Evolutionary conservation across 345 rosid genomes (phyloP), one percentile per base, ranked within the genome.

Genomic region (Barbarea vulgaris): DNA sequence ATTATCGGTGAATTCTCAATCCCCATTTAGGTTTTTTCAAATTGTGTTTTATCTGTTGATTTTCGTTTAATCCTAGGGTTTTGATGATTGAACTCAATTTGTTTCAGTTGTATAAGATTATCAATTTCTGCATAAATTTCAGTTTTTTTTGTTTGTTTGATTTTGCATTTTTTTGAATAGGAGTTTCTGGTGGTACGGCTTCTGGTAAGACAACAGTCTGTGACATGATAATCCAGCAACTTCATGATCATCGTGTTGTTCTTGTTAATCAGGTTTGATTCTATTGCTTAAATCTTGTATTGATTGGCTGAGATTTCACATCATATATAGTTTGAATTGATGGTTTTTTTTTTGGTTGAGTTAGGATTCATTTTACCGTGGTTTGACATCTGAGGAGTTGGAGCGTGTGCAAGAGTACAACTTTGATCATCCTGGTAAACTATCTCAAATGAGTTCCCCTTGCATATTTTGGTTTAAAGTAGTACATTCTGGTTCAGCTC

Each of bases 131-230:
- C 59, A 34, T 50, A 25, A 36, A 7, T 4, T 50, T 51, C 41
- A 25, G 39, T 61, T 47, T 6, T 34, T 14, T 1, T 7, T 9
- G 13, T 46, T 67, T 37, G 47, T 14, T 64, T 42, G 57, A 55
- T 57, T 69, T 47, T 10, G 1, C 28, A 0, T n/a, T 34, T 70
- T 71, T n/a, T 34, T 70, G 68, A 48, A 64, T 66, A 95, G 99
- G 99, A 31, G 99, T 95, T 33, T 90, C 93, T 6, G 99, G 99
- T 59, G 97, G 97, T 66, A 92, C 97, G 33, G 97, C 99, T 73
- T 95, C 99, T 0, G 99, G 99, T 44, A 95, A 95, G 81, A 95
- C 99, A 3, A 95, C 97, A 0, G 99, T 95, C 19, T 95, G 99
- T 68, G 99, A 95, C 67, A 89, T 92, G 97, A 92, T 95, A 63